Evolutionary conservation across 805 yeast species (phyloP).

Genomic region (Myxozyma geophila): DNA sequence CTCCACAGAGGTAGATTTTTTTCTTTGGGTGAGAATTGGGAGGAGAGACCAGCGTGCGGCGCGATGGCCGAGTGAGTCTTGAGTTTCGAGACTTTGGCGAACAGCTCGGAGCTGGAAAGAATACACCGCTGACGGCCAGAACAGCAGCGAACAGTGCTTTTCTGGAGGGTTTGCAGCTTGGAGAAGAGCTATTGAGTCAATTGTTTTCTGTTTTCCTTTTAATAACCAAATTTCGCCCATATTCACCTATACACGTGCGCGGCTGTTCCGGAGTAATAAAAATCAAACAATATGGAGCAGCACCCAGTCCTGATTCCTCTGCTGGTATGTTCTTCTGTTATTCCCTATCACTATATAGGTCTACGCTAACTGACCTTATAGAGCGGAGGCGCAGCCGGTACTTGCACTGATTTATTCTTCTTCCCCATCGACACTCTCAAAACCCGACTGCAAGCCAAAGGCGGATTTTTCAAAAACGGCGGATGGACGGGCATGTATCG

Average conservation of each 20-base stretch:
- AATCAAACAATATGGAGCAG: conserved; percentile 23
- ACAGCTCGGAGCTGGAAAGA: too few species aligned
- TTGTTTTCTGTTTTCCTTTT: too few species aligned
- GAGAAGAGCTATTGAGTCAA: too few species aligned
- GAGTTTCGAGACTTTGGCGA: too few species aligned
- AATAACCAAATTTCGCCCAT: too few species aligned
- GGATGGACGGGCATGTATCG: conserved; percentile 90
- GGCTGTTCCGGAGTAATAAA: too few species aligned
- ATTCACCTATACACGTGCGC: too few species aligned
- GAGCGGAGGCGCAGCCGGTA: conserved; percentile 96
- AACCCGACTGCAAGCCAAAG: conserved; percentile 92
- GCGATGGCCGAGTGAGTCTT: background rate
- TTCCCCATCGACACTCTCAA: conserved; percentile 96
- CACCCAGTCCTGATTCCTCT: conserved; percentile 37
- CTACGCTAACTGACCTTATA: conserved; percentile 13
- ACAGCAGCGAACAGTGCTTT: too few species aligned
- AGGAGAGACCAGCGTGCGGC: background rate
- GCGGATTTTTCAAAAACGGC: conserved; percentile 91
- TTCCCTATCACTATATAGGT: background rate
- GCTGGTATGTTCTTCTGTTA: conserved; percentile 16
- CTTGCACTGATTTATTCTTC: conserved; percentile 89
- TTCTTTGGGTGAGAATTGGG: background rate
- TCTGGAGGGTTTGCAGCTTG: too few species aligned
- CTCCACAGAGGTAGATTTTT: too few species aligned
- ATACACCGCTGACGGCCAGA: too few species aligned